Evolutionary conservation across 371 early-diverging fungal genomes (phyloP).

Genomic region (Fennellomyces sp.): DNA sequence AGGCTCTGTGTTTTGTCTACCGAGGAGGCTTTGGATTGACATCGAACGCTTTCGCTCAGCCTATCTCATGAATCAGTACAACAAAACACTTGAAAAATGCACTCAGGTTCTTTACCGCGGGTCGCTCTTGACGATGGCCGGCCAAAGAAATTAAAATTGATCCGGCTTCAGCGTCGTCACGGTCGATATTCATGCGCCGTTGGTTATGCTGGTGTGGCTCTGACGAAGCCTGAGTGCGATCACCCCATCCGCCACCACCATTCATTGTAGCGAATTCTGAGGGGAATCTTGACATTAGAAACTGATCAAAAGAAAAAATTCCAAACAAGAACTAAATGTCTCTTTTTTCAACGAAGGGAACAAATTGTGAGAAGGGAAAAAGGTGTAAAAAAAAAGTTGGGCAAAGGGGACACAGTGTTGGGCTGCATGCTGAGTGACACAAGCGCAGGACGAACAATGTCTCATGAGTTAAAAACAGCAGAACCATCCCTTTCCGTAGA

Average conservation of each 20-base stretch:
- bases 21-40: constrained; percentile 8
- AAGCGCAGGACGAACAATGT: background rate
- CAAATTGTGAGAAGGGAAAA: background rate
- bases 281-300: background rate
- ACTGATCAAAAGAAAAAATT: constrained; percentile 5
- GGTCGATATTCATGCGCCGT: constrained; percentile 17
- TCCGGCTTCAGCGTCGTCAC: constrained; percentile 42
- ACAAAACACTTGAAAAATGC: background rate
- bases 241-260: background rate
- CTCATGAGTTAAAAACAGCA: background rate
- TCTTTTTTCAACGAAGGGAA: no score
- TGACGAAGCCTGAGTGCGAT: background rate
- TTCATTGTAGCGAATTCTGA: background rate
- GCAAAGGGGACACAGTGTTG: constrained; percentile 60
- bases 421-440: background rate
- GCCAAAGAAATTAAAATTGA: constrained; percentile 43
- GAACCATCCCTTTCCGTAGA: background rate
- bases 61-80: background rate
- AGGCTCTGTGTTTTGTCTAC: background rate
- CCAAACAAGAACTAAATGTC: no score
- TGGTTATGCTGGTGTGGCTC: constrained; percentile 1
- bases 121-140: constrained; percentile 20
- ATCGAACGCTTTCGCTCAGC: constrained; percentile 1
- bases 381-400: constrained; percentile 52
- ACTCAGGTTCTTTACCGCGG: background rate